A percentile compares a stretch with the other conserved stretches of the same genome.
phyloP scores from a whole-genome alignment of 139 green algal species.

The Chlorella sp. region DNA sequence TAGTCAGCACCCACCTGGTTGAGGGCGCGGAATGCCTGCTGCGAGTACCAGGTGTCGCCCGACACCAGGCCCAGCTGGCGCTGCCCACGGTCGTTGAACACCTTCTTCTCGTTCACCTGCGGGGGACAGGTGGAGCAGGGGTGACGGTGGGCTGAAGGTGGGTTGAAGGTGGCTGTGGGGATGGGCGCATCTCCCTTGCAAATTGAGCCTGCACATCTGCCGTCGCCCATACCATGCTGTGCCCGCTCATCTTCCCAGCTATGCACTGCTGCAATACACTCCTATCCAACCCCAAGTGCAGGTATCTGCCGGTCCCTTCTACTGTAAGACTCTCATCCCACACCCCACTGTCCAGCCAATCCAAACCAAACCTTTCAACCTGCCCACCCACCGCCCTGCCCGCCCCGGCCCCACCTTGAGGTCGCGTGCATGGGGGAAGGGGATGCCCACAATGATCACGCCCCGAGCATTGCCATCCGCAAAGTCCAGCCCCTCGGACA shows the following conservation, averaged over 20 bases:
- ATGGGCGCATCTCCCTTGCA: neutral
- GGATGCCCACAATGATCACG: conserved; percentile 95
- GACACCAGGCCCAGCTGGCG: conserved; percentile 55
- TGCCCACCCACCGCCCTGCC: neutral
- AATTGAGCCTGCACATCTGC: neutral
- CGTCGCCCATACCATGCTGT: too few species aligned
- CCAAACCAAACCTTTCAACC: too few species aligned
- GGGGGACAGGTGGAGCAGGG: neutral
- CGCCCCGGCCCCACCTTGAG: conserved; percentile 66
- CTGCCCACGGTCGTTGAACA: conserved; percentile 70
- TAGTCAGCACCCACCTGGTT: conserved; percentile 92
- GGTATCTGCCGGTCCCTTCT: too few species aligned
- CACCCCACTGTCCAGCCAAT: too few species aligned
- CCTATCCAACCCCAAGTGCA: too few species aligned
- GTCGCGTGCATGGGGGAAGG: conserved; percentile 88
- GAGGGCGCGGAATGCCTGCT: conserved; percentile 94
- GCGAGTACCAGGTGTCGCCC: conserved; percentile 89
- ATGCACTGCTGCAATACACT: neutral
- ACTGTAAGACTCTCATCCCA: too few species aligned
- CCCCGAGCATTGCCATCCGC: conserved; percentile 85
- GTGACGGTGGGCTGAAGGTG: neutral
- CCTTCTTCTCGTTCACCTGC: conserved; percentile 79
- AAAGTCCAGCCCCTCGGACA: conserved; percentile 97
- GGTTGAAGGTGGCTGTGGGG: neutral
- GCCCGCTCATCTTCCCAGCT: neutral